Conservation (phyloP, 805 yeast species). For the Clavispora carvajalis region DNA sequence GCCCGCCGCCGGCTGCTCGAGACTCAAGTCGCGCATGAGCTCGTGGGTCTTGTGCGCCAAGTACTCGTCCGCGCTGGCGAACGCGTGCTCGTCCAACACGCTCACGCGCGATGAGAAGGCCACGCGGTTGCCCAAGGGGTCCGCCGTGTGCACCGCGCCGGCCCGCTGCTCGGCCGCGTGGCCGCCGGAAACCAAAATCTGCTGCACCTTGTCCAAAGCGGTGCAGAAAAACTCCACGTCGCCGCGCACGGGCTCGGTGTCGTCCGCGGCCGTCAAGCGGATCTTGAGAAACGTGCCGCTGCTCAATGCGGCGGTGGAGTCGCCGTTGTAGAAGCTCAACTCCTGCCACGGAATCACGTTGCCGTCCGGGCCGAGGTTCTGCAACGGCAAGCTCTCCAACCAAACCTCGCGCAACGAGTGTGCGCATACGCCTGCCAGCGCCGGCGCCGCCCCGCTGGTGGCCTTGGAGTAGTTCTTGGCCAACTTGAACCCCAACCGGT, state of each 20-base stretch:
- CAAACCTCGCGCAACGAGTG: conserved; percentile 69
- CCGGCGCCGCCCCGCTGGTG: conserved; percentile 28
- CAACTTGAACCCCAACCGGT: conserved; percentile 53
- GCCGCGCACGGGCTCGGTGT: conserved; percentile 8
- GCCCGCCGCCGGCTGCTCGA: neutral
- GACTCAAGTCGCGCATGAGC: conserved; percentile 14
- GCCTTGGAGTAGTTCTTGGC: conserved; percentile 56
- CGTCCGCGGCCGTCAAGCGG: conserved; percentile 22
- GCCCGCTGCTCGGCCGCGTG: conserved; percentile 3
- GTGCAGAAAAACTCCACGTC: conserved; percentile 30
- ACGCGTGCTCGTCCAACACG: conserved; percentile 17
- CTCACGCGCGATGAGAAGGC: conserved; percentile 20
- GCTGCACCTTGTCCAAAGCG: conserved; percentile 18
- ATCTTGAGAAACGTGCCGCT: conserved; percentile 31
- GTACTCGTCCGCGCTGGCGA: conserved; percentile 22
- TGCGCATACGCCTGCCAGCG: conserved; percentile 49
- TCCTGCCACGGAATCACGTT: conserved; percentile 39
- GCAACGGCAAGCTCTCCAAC: conserved; percentile 64
- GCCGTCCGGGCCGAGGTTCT: conserved; percentile 29
- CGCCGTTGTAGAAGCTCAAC: conserved; percentile 33
- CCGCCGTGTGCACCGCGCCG: conserved; percentile 13
- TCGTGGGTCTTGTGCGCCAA: conserved; percentile 21
- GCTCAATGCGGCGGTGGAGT: conserved; percentile 23
- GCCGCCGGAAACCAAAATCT: conserved; percentile 11
- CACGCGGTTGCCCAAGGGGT: conserved; percentile 34